A percentile compares a stretch with the other conserved stretches of the same genome.
Conservation (phyloP, 202 grass and related monocot species). For the Cymbopogon flexuosus region DNA sequence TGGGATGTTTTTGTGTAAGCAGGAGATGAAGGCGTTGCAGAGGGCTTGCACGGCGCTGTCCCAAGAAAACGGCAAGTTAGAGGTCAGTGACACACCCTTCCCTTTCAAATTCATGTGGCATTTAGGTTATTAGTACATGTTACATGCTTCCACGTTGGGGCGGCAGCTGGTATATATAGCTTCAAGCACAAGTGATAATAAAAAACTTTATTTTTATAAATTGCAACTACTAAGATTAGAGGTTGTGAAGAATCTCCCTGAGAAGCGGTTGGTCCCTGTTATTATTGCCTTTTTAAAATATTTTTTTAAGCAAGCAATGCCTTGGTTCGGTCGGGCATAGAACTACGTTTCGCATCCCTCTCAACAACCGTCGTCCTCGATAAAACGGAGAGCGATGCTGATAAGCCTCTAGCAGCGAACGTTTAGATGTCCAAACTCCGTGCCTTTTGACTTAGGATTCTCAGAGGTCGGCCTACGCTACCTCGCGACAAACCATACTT, state of each 20-base stretch:
- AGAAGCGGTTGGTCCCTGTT: neutral
- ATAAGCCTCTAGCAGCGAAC: conserved; percentile 2
- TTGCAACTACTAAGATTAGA: neutral
- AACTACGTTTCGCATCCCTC: conserved; percentile 10
- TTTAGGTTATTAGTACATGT: neutral
- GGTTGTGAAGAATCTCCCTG: neutral
- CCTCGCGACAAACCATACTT: neutral
- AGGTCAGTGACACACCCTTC: conserved; percentile 35
- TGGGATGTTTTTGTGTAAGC: neutral
- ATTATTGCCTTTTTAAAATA: neutral
- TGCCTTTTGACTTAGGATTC: conserved; percentile 20
- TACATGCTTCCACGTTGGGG: neutral
- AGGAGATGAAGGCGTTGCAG: conserved; percentile 44
- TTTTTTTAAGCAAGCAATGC: neutral
- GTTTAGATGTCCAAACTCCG: conserved; percentile 13
- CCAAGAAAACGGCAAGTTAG: conserved; percentile 43
- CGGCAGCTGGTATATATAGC: neutral
- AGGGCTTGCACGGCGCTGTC: conserved; percentile 40
- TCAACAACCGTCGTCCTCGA: conserved; percentile 21
- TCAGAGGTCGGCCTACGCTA: neutral
- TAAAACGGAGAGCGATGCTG: conserved; percentile 7
- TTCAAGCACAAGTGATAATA: conserved; percentile 30
- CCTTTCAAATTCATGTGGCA: neutral
- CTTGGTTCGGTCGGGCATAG: conserved; percentile 3
- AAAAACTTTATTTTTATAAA: neutral